These are phyloP conservation scores for Globisporangium canariense DNA, from an alignment of 352 stramenopile genomes.

Conservation along the genomic window DNA sequence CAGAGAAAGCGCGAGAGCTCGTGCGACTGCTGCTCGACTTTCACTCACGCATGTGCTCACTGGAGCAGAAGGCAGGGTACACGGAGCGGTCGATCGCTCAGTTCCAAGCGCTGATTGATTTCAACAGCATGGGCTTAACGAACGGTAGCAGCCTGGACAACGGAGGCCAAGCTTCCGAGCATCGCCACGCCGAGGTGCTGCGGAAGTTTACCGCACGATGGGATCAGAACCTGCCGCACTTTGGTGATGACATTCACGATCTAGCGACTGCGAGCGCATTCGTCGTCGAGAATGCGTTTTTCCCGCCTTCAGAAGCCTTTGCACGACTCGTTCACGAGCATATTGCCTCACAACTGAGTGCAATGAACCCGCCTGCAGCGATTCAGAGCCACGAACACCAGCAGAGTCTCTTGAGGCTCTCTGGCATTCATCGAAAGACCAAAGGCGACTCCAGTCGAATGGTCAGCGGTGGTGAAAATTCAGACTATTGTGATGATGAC, in stretches of 20 bases:
- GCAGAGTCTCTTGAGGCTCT: slow-evolving; percentile 34
- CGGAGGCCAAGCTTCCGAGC: neutral
- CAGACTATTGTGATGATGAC: neutral
- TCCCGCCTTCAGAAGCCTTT: slow-evolving; percentile 17
- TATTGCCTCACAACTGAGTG: slow-evolving; percentile 14
- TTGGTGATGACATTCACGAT: slow-evolving; percentile 24
- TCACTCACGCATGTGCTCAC: slow-evolving; percentile 43
- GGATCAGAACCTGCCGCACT: slow-evolving; percentile 21
- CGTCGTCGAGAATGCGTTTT: slow-evolving; percentile 1
- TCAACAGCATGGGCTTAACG: slow-evolving; percentile 25
- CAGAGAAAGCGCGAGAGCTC: neutral
- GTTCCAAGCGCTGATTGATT: slow-evolving; percentile 58
- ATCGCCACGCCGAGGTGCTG: slow-evolving; percentile 17
- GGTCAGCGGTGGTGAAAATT: too few species aligned
- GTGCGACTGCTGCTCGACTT: slow-evolving; percentile 32
- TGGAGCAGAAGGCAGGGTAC: slow-evolving; percentile 59
- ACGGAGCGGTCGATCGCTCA: slow-evolving; percentile 62
- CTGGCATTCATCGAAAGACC: slow-evolving; percentile 15
- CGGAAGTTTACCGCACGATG: slow-evolving; percentile 33
- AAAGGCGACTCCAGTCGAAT: neutral
- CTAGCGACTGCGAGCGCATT: neutral
- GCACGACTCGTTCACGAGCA: slow-evolving; percentile 19
- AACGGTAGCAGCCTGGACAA: neutral
- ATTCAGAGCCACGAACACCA: slow-evolving; percentile 34
- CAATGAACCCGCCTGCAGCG: slow-evolving; percentile 32